phyloP scores from a whole-genome alignment of 2,329 filamentous ascomycete species.

The Camillea tinctor region DNA sequence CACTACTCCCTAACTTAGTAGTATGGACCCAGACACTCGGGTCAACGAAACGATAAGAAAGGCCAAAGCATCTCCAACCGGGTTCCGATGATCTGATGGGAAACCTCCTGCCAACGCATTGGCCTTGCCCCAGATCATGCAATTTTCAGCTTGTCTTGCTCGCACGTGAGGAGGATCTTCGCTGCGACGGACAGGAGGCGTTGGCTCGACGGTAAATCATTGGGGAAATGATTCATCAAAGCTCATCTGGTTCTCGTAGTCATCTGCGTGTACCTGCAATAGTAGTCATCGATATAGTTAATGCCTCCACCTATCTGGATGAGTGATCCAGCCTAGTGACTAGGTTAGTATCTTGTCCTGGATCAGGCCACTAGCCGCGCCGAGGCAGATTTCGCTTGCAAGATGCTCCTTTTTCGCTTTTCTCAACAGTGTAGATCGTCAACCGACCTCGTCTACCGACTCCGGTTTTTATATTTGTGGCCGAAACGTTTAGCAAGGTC shows the following conservation, averaged over 20 bases:
- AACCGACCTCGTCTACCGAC: not conserved
- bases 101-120: conserved; percentile 18
- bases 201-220: conserved; percentile 6
- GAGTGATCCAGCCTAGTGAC: not conserved
- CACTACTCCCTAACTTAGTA: not conserved
- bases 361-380: not conserved
- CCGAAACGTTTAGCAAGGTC: not conserved
- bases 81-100: conserved; percentile 2
- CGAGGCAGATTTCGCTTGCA: not conserved
- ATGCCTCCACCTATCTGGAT: not conserved
- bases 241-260: not conserved
- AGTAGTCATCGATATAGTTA: not conserved
- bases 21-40: conserved; percentile 17
- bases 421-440: not conserved
- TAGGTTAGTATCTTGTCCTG: too few species aligned
- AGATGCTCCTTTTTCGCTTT: not conserved
- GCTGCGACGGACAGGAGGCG: conserved; percentile 6
- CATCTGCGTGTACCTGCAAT: not conserved
- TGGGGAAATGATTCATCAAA: conserved; percentile 3
- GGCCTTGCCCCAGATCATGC: conserved; percentile 24
- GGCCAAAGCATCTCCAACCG: conserved; percentile 11
- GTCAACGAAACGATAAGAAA: conserved; percentile 7
- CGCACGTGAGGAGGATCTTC: conserved; percentile 13
- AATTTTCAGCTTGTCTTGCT: conserved; percentile 32
- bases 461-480: not conserved